Percentiles rank a stretch among this genome's conserved stretches.
Evolutionary conservation across 2,329 filamentous ascomycete genomes (phyloP).

Genomic region (Exophiala sp.): DNA sequence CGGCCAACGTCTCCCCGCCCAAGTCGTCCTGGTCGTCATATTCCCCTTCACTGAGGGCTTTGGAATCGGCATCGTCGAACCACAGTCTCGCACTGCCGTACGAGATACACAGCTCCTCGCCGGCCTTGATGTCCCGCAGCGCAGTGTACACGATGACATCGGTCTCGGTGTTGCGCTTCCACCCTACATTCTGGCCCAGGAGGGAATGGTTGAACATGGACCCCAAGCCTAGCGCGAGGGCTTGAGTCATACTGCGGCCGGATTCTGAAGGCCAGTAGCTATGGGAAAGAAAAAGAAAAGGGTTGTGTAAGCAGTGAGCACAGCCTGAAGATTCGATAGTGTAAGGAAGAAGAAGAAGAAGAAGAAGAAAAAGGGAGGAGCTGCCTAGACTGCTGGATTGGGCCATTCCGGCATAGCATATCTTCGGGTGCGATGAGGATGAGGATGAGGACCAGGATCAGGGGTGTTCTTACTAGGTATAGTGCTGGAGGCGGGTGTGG

Average conservation of each 20-base stretch:
- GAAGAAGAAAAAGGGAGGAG: too few species aligned
- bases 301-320: slow-evolving; percentile 1
- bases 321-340: too few species aligned
- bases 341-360: too few species aligned
- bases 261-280: slow-evolving; percentile 30
- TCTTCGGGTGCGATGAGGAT: too few species aligned
- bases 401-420: too few species aligned
- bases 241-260: slow-evolving; percentile 39
- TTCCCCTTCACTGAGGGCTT: slow-evolving; percentile 1
- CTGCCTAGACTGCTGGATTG: too few species aligned
- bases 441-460: neutral
- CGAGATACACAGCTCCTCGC: slow-evolving; percentile 48
- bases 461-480: slow-evolving; percentile 44
- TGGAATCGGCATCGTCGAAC: slow-evolving; percentile 29
- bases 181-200: slow-evolving; percentile 46
- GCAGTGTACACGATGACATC: slow-evolving; percentile 45
- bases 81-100: slow-evolving; percentile 30
- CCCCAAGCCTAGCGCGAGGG: slow-evolving; percentile 49
- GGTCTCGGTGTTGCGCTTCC: slow-evolving; percentile 42
- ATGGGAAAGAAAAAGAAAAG: neutral
- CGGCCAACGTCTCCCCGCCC: slow-evolving; percentile 11
- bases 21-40: slow-evolving; percentile 11
- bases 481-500: slow-evolving; percentile 47
- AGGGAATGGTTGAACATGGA: slow-evolving; percentile 53
- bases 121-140: slow-evolving; percentile 41